phyloP scores from a whole-genome alignment of 352 stramenopile genomes.

The Pythium sp. region DNA sequence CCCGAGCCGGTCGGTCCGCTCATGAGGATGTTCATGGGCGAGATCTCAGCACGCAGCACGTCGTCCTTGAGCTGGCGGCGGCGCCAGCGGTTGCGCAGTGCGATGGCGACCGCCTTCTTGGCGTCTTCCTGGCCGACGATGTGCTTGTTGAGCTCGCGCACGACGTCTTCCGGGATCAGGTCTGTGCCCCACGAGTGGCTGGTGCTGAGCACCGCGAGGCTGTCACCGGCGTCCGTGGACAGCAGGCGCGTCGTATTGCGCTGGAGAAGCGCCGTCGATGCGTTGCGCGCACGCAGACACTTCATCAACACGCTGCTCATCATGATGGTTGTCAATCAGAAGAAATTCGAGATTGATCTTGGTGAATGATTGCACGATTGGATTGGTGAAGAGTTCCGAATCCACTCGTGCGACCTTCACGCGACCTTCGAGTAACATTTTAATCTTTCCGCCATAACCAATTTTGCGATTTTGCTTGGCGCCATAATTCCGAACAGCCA shows the following conservation, averaged over 20 bases:
- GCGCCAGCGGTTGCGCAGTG: slow-evolving; percentile 98
- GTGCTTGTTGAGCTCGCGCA: slow-evolving; percentile 93
- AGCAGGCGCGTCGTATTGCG: slow-evolving; percentile 2
- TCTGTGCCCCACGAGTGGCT: slow-evolving; percentile 30
- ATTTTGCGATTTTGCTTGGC: background rate
- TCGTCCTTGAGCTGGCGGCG: slow-evolving; percentile 92
- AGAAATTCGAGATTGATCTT: slow-evolving; percentile 6
- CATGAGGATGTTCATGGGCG: slow-evolving; percentile 99
- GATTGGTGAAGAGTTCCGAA: background rate
- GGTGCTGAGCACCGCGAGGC: slow-evolving; percentile 8
- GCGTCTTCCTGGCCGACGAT: slow-evolving; percentile 96
- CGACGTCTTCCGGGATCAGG: slow-evolving; percentile 90
- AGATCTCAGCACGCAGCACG: slow-evolving; percentile 82
- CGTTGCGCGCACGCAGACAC: background rate
- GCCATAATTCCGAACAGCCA: background rate
- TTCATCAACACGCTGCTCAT: background rate
- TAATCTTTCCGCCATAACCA: background rate
- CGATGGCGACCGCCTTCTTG: slow-evolving; percentile 98
- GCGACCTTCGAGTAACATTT: background rate
- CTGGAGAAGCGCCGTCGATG: background rate
- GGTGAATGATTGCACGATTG: background rate
- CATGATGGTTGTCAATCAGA: slow-evolving; percentile 6
- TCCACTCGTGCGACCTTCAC: background rate
- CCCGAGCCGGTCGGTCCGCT: slow-evolving; percentile 97
- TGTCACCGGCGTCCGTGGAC: background rate